These are phyloP conservation scores for Breviolum minutum DNA, from an alignment of 73 alveolate species.

Conservation along the genomic window DNA sequence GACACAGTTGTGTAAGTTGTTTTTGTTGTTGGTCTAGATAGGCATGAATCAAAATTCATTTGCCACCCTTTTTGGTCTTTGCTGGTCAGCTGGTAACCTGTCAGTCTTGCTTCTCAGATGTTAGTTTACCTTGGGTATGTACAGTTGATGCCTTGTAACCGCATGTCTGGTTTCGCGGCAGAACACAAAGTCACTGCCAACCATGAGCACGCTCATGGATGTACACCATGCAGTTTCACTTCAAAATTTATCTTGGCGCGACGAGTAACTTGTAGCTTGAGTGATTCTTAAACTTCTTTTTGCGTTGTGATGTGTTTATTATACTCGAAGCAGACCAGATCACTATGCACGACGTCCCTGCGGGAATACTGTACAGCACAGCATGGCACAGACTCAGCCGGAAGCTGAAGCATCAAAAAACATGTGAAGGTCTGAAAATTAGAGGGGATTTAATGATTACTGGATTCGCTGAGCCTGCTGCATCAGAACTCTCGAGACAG, in stretches of 20 bases:
- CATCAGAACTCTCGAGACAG: not conserved
- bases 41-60: too few relatives aligned
- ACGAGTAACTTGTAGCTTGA: too few relatives aligned
- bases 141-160: constrained; percentile 10
- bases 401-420: not conserved
- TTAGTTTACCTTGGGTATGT: not conserved
- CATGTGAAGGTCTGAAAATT: not conserved
- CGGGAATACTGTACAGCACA: not conserved
- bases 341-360: not conserved
- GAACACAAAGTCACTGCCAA: constrained; percentile 40
- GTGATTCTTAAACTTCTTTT: too few relatives aligned
- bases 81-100: not conserved
- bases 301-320: too few relatives aligned
- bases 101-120: not conserved
- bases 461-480: not conserved
- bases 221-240: too few relatives aligned
- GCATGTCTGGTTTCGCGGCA: constrained; percentile 16
- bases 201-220: too few relatives aligned
- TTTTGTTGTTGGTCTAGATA: too few relatives aligned
- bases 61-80: too few relatives aligned
- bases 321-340: not conserved
- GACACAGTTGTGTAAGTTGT: too few relatives aligned
- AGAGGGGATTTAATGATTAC: not conserved
- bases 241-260: too few relatives aligned
- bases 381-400: constrained; percentile 7